A percentile compares a stretch with the other conserved stretches of the same genome.
Conservation (phyloP, 2,329 filamentous ascomycete genomes). For the Lasiodiplodia citricola region DNA sequence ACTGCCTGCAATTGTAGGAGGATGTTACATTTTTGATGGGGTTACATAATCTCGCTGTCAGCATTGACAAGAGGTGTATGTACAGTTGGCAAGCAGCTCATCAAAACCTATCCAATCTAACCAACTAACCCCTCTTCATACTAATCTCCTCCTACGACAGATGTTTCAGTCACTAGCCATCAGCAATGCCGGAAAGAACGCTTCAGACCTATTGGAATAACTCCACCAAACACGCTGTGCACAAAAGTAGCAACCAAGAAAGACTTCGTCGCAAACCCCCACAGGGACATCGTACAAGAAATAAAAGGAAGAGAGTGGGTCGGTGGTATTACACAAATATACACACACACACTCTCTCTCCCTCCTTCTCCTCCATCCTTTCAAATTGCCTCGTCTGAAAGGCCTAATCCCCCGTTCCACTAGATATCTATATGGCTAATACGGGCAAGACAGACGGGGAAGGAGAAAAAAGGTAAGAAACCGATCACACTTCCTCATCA, state of each 20-base stretch:
- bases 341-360: neutral
- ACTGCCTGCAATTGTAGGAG: no score
- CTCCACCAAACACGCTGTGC: neutral
- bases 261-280: neutral
- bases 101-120: no score
- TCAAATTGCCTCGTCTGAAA: neutral
- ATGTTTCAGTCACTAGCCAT: neutral
- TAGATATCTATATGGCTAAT: conserved; percentile 1
- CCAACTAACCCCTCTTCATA: no score
- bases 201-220: neutral
- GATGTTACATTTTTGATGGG: no score
- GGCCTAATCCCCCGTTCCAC: neutral
- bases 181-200: neutral
- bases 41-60: no score
- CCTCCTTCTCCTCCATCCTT: neutral
- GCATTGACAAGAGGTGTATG: no score
- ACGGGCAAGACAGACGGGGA: neutral
- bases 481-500: conserved; percentile 75
- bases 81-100: no score
- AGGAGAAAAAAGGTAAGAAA: neutral
- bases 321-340: neutral
- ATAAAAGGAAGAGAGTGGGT: neutral
- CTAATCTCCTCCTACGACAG: no score
- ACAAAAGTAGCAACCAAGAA: neutral
- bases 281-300: conserved; percentile 1